Percentiles rank a stretch among this genome's conserved stretches.
Conservation (phyloP, 331 rosid genomes). For the Dryas integrifolia region DNA sequence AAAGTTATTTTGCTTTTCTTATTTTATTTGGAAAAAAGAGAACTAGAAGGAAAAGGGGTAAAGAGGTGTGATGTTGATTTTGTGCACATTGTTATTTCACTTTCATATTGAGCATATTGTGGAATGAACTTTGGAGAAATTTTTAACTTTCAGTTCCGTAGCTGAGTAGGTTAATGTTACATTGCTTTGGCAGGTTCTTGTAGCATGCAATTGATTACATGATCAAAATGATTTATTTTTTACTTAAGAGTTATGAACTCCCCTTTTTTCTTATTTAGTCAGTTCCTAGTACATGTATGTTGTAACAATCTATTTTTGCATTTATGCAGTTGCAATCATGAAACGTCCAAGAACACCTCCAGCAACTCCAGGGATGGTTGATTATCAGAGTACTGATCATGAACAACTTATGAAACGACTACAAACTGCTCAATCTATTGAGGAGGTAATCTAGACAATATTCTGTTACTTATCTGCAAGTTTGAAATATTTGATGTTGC, state of each 20-base stretch:
- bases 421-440: conserved; percentile 56
- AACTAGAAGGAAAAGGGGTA: background rate
- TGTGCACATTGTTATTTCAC: background rate
- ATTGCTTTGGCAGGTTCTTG: background rate
- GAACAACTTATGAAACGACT: conserved; percentile 72
- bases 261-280: conserved; percentile 18
- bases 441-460: conserved; percentile 54
- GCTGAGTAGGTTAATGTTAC: background rate
- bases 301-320: conserved; percentile 18
- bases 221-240: background rate
- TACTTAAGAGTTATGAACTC: background rate
- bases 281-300: conserved; percentile 16
- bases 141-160: background rate
- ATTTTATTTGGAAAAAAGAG: background rate
- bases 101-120: background rate
- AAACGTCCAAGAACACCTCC: conserved; percentile 76
- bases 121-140: background rate
- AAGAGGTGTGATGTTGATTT: background rate
- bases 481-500: conserved; percentile 8
- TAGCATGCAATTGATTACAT: conserved; percentile 7
- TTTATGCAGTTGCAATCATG: conserved; percentile 56
- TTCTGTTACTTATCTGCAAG: conserved; percentile 8
- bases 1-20: background rate
- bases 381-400: conserved; percentile 66
- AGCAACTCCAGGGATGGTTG: conserved; percentile 59